A percentile compares a stretch with the other conserved stretches of the same genome.
phyloP scores from a whole-genome alignment of 1,284 basidiomycete genomes.

The Ustilago crameri region DNA sequence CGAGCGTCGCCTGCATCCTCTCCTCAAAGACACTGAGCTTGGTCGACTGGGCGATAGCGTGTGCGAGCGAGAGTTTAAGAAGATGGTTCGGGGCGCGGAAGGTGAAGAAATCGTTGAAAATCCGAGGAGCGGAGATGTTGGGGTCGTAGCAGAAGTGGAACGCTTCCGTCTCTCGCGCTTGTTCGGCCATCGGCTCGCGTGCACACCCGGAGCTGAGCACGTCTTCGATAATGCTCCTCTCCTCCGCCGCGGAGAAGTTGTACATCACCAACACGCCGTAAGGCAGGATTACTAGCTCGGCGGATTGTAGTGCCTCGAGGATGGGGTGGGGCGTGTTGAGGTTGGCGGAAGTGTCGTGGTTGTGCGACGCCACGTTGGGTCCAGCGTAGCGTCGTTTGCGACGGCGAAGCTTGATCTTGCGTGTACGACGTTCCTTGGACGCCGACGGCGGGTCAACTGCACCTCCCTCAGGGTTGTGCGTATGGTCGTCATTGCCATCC shows the following conservation, averaged over 20 bases:
- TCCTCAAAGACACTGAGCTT: slow-evolving; percentile 89
- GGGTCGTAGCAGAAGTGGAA: slow-evolving; percentile 76
- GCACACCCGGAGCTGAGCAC: slow-evolving; percentile 62
- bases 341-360: slow-evolving; percentile 63
- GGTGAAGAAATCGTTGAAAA: slow-evolving; percentile 85
- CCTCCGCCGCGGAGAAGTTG: slow-evolving; percentile 65
- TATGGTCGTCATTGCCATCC: slow-evolving; percentile 1
- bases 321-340: slow-evolving; percentile 61
- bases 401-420: slow-evolving; percentile 34
- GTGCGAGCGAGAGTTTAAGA: slow-evolving; percentile 82
- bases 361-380: slow-evolving; percentile 67
- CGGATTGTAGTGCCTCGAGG: slow-evolving; percentile 63
- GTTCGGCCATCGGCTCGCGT: slow-evolving; percentile 50
- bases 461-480: slow-evolving; percentile 1
- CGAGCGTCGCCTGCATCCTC: slow-evolving; percentile 80
- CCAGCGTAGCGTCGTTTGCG: slow-evolving; percentile 44
- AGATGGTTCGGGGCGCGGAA: slow-evolving; percentile 75
- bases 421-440: slow-evolving; percentile 30
- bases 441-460: slow-evolving; percentile 9
- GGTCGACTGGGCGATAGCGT: slow-evolving; percentile 93
- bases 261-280: slow-evolving; percentile 68
- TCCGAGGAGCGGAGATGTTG: slow-evolving; percentile 80
- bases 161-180: slow-evolving; percentile 61
- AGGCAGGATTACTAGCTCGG: slow-evolving; percentile 65
- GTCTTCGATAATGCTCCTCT: slow-evolving; percentile 63